Evolutionary conservation across 2,329 filamentous ascomycete species (phyloP).

Genomic region (Periconia sp.): DNA sequence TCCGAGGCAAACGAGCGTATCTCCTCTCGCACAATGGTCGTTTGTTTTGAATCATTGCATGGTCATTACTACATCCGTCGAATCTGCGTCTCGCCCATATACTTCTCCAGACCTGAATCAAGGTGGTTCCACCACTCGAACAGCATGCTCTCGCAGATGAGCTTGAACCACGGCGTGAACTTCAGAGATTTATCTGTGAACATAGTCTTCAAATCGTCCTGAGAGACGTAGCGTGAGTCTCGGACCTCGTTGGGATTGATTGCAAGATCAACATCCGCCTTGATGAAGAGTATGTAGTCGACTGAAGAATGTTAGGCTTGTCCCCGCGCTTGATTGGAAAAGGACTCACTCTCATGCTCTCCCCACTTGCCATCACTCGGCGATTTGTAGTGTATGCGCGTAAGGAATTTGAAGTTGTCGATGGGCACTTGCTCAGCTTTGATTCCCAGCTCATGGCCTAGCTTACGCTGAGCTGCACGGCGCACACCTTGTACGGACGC

Average conservation of each 20-base stretch:
- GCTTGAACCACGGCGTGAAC: constrained; percentile 99
- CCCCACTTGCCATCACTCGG: constrained; percentile 98
- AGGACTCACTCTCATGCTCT: constrained; percentile 87
- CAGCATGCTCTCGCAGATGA: constrained; percentile 96
- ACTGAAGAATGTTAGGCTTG: constrained; percentile 60
- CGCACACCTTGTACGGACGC: constrained; percentile 86
- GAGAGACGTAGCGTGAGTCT: constrained; percentile 82
- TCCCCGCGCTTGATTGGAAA: neutral
- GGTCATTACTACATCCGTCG: constrained; percentile 73
- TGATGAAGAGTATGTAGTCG: constrained; percentile 98
- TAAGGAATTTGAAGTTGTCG: constrained; percentile 91
- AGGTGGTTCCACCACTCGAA: constrained; percentile 97
- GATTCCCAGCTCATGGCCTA: constrained; percentile 95
- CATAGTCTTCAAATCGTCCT: constrained; percentile 81
- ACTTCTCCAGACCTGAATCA: constrained; percentile 80
- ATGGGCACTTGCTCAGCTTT: constrained; percentile 85
- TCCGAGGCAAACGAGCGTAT: too few relatives aligned
- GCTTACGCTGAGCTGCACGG: constrained; percentile 88
- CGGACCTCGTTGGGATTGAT: constrained; percentile 88
- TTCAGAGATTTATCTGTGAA: constrained; percentile 80
- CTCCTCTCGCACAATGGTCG: too few relatives aligned
- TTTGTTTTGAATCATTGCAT: neutral
- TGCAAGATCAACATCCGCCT: constrained; percentile 81
- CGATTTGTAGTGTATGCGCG: constrained; percentile 97
- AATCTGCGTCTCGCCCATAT: constrained; percentile 84